These are phyloP conservation scores for Boletus subcaerulescens DNA, from an alignment of 768 basidiomycete species.

Conservation along the genomic window DNA sequence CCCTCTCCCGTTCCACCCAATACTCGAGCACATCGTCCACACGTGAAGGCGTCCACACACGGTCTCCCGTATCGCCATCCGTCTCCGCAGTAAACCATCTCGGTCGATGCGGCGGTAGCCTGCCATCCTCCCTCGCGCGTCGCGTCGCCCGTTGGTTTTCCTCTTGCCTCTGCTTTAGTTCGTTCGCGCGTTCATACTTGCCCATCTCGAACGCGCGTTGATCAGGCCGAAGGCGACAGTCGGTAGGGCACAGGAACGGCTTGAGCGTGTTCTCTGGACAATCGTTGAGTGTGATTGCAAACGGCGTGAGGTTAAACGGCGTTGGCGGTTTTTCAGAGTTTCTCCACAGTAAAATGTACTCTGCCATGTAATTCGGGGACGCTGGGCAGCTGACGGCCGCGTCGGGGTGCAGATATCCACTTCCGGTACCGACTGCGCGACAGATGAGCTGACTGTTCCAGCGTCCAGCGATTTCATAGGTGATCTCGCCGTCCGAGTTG, in stretches of 20 bases:
- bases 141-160: constrained; percentile 74
- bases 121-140: constrained; percentile 71
- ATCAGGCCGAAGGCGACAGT: constrained; percentile 90
- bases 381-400: constrained; percentile 48
- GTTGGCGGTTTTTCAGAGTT: constrained; percentile 81
- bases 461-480: constrained; percentile 88
- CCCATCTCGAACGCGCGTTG: constrained; percentile 94
- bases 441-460: constrained; percentile 97
- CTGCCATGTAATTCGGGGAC: constrained; percentile 48
- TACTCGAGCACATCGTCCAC: constrained; percentile 62
- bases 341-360: constrained; percentile 87
- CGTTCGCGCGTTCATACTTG: constrained; percentile 79
- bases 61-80: constrained; percentile 86
- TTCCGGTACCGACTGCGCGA: constrained; percentile 60
- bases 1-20: constrained; percentile 75
- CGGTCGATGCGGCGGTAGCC: constrained; percentile 66
- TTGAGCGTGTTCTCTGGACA: constrained; percentile 68
- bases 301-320: constrained; percentile 95
- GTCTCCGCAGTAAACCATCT: constrained; percentile 85
- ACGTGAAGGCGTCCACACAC: constrained; percentile 77
- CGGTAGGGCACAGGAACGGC: constrained; percentile 80
- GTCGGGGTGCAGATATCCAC: constrained; percentile 69
- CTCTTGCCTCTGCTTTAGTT: constrained; percentile 76
- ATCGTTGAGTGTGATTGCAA: constrained; percentile 89
- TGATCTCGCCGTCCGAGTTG: constrained; percentile 59